Base-by-base conservation (phyloP, 192 early-diverging fungal species). In the Rhizoclosmatium globosum region DNA sequence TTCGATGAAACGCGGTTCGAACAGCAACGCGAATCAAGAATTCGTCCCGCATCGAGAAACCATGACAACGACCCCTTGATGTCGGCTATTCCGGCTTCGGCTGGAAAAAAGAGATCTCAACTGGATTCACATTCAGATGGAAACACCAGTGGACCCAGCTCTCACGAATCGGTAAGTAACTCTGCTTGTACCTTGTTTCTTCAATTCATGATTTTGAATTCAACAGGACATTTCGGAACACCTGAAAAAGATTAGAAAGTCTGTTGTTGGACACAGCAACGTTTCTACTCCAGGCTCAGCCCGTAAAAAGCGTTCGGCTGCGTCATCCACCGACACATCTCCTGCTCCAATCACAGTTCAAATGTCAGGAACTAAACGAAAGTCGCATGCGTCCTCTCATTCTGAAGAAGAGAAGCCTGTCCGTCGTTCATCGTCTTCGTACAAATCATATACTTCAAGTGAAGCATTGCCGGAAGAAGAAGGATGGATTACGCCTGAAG, bases 401-500 rank as follows among this genome's bases (percentile, higher is more conserved):
- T 9, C 19, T 68, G 21, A 43, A 11, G 58, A 74, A 7, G 72
- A 74, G 13, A 17, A n/a, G 59, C 4, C 21, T 42, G 72, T 19
- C 2, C 19, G 7, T n/a, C 31, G 62, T 15, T 56, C 39, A n/a
- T 56, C 17, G 56, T 4, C 11, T 3, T 9, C n/a, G 4, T 7
- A 21, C 47, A 48, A 56, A 57, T 19, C 15, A 11, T 11, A 38
- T 11, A 48, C 38, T 31, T 31, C 31, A 31, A 31, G 31, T 17
- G 46, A 15, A 41, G 72, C 17, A 39, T 48, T 76, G 74, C 43
- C 17, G 1, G 47, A 13, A 53, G 64, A 67, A 48, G 74, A 76
- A 17, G 74, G 74, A 15, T 76, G 74, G 74, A 21, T 76, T 43
- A 76, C 74, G 47, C 74, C 64, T 6, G 45, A 31, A 4, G 9